Base-by-base conservation (phyloP, 495 filamentous ascomycete species). In the Trichocladium antarcticum region DNA sequence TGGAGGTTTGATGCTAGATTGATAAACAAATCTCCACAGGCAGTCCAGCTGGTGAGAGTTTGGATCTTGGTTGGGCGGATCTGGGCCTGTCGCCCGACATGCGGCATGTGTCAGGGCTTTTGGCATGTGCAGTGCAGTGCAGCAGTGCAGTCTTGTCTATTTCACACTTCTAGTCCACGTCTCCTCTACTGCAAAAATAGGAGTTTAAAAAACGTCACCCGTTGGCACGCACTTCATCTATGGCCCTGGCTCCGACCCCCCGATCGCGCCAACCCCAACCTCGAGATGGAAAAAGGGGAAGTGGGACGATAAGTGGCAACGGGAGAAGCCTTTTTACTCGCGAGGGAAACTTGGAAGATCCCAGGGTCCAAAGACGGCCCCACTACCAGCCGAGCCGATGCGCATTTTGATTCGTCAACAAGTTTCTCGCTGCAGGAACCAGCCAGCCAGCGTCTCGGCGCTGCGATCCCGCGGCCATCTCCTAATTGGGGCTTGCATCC, bases 11-110 rank as follows among this genome's bases (percentile, higher is more conserved):
- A 41, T 50, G 42, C 46, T 32, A 47, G 42, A 47, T 50, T 42
- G 52, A 55, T 50, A 50, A 54, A 46, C 22, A 49, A 19, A 15
- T 24, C 39, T 38, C 51, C 44, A 53, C 45, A 38, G 22, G 8
- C 8, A 34, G 24, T 12, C 20, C 24, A 51, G n/a, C n/a, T 10
- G 27, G 5, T 29, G 5, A 10, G 5, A 10, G 27, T 29, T 29
- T 29, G 27, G 27, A 29, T n/a, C n/a, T n/a, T n/a, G n/a, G n/a
- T n/a, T n/a, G n/a, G n/a, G n/a, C n/a, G n/a, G n/a, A n/a, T n/a
- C n/a, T n/a, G n/a, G n/a, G n/a, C n/a, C n/a, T n/a, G n/a, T n/a
- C n/a, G n/a, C n/a, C n/a, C n/a, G n/a, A n/a, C n/a, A n/a, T n/a
- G 24, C 4, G 24, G 24, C 24, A 27, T 27, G 24, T 27, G 24